Evolutionary conservation across 208 protist genomes (phyloP).

Genomic region (Acanthamoeba culbertsoni): DNA sequence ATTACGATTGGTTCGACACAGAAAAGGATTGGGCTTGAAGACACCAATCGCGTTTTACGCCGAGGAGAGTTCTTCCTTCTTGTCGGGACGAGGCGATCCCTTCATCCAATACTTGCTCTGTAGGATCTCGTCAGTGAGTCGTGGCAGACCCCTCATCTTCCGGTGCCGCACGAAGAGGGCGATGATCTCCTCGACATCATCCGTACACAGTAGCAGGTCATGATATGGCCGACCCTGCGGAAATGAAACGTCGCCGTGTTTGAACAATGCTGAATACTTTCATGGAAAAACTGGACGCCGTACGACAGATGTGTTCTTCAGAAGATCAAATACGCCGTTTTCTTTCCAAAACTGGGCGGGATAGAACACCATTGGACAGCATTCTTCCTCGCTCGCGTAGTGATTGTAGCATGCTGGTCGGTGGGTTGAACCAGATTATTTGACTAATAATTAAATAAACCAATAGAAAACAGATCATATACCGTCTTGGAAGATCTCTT

Average conservation of each 20-base stretch:
- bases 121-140: slow-evolving; percentile 25
- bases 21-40: no score
- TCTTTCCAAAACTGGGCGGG: neutral
- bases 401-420: slow-evolving; percentile 53
- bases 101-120: slow-evolving; percentile 24
- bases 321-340: slow-evolving; percentile 21
- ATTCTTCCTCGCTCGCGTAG: neutral
- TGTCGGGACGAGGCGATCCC: neutral
- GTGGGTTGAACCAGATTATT: neutral
- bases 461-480: neutral
- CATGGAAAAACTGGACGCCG: neutral
- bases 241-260: neutral
- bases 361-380: slow-evolving; percentile 45
- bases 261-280: neutral
- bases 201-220: slow-evolving; percentile 13
- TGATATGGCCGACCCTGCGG: slow-evolving; percentile 1
- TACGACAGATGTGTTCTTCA: neutral
- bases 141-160: neutral
- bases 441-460: neutral
- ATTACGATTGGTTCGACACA: no score
- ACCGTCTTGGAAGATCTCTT: slow-evolving; percentile 57
- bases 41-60: no score
- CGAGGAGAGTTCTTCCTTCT: neutral
- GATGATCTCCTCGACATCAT: slow-evolving; percentile 17
- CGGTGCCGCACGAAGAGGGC: slow-evolving; percentile 14